Evolutionary conservation across 441 rosid genomes (phyloP).

Genomic region (Gossypium aridum): DNA sequence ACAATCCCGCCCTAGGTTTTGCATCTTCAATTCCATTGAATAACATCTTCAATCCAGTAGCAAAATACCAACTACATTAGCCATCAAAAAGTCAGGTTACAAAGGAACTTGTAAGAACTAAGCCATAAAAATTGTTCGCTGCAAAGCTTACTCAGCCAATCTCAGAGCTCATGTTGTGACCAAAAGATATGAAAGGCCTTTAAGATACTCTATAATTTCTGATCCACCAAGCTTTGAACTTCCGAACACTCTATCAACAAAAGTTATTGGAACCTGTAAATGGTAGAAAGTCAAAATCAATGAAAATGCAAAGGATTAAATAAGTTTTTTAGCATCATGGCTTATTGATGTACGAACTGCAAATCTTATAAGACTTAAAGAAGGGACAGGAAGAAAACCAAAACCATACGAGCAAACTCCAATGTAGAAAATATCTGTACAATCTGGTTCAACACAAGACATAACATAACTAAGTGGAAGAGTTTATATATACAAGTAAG

Average conservation of each 20-base stretch:
- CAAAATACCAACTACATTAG: neutral
- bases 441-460: neutral
- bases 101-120: too few species aligned
- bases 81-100: neutral
- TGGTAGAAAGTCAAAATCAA: neutral
- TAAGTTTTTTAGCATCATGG: neutral
- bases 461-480: neutral
- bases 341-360: neutral
- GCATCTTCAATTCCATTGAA: neutral
- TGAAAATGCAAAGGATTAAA: neutral
- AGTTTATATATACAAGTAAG: too few species aligned
- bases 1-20: neutral
- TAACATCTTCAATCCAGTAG: neutral
- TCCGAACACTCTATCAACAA: conserved; percentile 88
- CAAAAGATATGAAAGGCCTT: conserved; percentile 81
- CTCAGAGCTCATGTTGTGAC: conserved; percentile 49
- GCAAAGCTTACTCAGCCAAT: too few species aligned
- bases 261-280: conserved; percentile 87
- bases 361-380: neutral
- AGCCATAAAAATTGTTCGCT: neutral
- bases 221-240: conserved; percentile 98
- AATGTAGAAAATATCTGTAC: neutral
- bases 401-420: neutral
- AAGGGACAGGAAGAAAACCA: neutral
- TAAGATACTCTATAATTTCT: conserved; percentile 86